Evolutionary conservation across 2,329 filamentous ascomycete genomes (phyloP), one percentile per base, ranked within the genome.

Genomic region (Paecilomyces dactylethromorphus): DNA sequence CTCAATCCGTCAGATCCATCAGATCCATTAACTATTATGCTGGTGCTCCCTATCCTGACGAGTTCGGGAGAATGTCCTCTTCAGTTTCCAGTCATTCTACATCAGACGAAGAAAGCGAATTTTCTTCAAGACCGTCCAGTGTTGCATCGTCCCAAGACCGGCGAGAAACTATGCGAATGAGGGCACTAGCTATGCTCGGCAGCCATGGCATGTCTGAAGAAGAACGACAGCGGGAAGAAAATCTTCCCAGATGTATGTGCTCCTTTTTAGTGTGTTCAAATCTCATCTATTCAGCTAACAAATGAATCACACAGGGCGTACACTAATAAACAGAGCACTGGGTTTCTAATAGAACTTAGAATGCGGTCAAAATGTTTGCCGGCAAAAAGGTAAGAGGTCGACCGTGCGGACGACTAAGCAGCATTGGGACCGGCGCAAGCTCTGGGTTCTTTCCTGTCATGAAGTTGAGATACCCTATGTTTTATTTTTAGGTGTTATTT

Each of bases 241-340:
- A 61, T 26, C 58, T 61, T 31, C 61, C 64, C 45, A 59, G 58
- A 66, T 68, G 65, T 66, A 59, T 56, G 65, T 39, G 22, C 50
- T 22, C 24, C 24, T 54, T 21, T 24, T 54, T 13, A 18, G 54
- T 57, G 22, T 22, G 18, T 50, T 49, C 53, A 54, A 45, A 45
- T 29, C 26, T 29, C 7, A 18, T 18, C 13, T 8, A 45, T 6
- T n/a, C 15, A 1, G n/a, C 39, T 18, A 45, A 45, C n/a, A 18
- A 18, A 8, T n/a, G 15, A 8, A 45, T 45, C 39, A 18, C 39
- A 6, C n/a, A 45, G 39, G 39, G 39, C n/a, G 39, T 18, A 45
- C 2, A 45, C 5, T n/a, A 18, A 45, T 45, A 6, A 45, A 45
- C 15, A 18, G 39, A 45, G 18, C 15, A 18, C 15, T n/a, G 35